Conservation (phyloP, 129 eudicot species). For the Kitagawia praeruptora region DNA sequence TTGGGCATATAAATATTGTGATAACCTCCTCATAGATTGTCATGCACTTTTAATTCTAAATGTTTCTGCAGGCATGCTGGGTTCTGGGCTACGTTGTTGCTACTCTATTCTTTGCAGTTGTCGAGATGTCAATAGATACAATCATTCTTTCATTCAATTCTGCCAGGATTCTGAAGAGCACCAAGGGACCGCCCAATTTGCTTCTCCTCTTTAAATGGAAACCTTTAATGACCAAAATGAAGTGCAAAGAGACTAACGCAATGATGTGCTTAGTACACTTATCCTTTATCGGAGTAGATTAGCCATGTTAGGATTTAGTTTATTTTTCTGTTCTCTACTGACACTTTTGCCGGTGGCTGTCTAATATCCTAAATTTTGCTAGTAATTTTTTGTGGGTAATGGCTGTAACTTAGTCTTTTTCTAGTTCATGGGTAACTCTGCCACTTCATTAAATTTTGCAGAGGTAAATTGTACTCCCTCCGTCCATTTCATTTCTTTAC, state of each 20-base stretch:
- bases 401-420: too few species aligned
- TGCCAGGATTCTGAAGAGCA: slow-evolving; percentile 91
- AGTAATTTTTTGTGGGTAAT: not conserved
- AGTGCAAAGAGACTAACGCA: slow-evolving; percentile 61
- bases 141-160: slow-evolving; percentile 81
- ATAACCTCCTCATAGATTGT: not conserved
- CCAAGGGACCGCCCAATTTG: slow-evolving; percentile 82
- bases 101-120: slow-evolving; percentile 77
- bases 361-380: not conserved
- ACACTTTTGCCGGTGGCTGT: not conserved
- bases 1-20: too few species aligned
- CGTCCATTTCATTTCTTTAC: too few species aligned
- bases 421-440: too few species aligned
- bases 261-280: slow-evolving; percentile 8
- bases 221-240: slow-evolving; percentile 57
- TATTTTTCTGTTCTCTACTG: not conserved
- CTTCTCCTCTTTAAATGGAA: slow-evolving; percentile 78
- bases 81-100: slow-evolving; percentile 78
- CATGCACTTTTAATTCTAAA: not conserved
- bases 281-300: not conserved
- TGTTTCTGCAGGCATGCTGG: slow-evolving; percentile 64
- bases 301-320: not conserved
- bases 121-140: slow-evolving; percentile 85
- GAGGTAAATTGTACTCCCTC: too few species aligned
- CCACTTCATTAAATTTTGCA: too few species aligned